Evolutionary conservation across 306 rosid genomes (phyloP), one percentile per base, ranked within the genome.

Genomic region (Begonia fuchsioides): DNA sequence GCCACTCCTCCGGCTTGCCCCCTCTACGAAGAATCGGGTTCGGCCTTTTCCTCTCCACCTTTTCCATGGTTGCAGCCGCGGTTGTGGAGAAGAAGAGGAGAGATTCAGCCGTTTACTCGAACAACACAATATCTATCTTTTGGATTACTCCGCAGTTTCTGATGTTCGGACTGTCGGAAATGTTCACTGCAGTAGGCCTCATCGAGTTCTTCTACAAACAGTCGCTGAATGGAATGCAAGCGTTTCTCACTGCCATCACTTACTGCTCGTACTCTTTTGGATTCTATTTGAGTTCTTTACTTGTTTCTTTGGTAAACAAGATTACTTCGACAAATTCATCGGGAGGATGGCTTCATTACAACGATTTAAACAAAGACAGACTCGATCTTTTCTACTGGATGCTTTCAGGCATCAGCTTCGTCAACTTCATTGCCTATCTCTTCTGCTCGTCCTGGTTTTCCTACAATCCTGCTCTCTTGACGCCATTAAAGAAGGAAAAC

Each of bases 131-230:
- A 38, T 92, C 98, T 15, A 85, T 92, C 17, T 92, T 92, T 15
- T 92, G 98, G 98, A 92, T 92, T 51, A 69, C 98, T 1, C 98
- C 98, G 10, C 98, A 92, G 15, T 92, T 79, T 76, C 66, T 92
- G 32, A 92, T 92, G 43, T 92, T 92, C 55, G 98, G 98, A 2
- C 13, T 92, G 11, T 92, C 98, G 1, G 98, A 92, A 55, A 85
- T 92, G 98, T 68, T 80, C 19, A 88, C 95, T 2, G 88, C 93
- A 0, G 81, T 88, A 15, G 97, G 97, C 3, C 86, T 88, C 10
- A 60, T 83, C 40, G 97, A 88, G 77, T 88, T 88, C 78, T 88
- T 88, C 16, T 84, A 84, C 78, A 84, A 74, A 44, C 93, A 84
- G 35, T 68, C 93, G 6, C 14, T 76, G 68, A 74, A 78, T 52